Evolutionary conservation across 129 eudicot genomes (phyloP), one percentile per base, ranked within the genome.

Genomic region (Flaveria trinervia): DNA sequence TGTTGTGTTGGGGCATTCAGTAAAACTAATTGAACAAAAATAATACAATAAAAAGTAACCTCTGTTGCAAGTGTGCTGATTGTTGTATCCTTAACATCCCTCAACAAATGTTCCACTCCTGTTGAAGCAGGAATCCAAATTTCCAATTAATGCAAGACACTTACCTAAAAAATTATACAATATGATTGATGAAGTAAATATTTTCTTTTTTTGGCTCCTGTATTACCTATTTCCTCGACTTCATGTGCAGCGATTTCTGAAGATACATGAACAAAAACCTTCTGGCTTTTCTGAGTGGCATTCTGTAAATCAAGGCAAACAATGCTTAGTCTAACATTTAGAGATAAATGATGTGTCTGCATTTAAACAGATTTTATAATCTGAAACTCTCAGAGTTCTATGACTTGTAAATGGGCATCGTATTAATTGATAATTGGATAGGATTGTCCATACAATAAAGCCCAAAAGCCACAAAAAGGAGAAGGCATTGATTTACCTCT

Each of bases 231-330:
- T 89, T 93, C 98, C 86, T 93, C 98, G 79, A 93, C 98, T 84
- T 93, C 98, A 70, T 93, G 97, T n/a, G 98, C 98, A 74, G 98
- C 97, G 52, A 93, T 93, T 82, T 93, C 98, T 9, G 98, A 93
- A 64, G 96, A 86, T 52, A 89, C 93, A 5, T 93, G 98, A 70
- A 93, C 98, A 10, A 57, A 57, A 22, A 57, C 65, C 65, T 22
- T 57, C 65, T 22, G 65, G 65, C 65, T 57, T 57, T 91, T 91
- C 83, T 93, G 96, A 68, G 97, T 93, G 49, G 97, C 98, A 81
- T 93, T 93, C 98, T 94, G 89, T n/a, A 20, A 15, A 46, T 60
- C 15, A 33, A 66, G 50, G 55, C 76, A 71, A 82, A 36, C n/a
- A 48, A 26, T 55, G 64, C 52, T 72, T 78, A 74, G 59, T 48